Evolutionary conservation across 2,329 filamentous ascomycete species (phyloP), one percentile per base, ranked within the genome.

Genomic region (Graphiopsis chlorocephala): DNA sequence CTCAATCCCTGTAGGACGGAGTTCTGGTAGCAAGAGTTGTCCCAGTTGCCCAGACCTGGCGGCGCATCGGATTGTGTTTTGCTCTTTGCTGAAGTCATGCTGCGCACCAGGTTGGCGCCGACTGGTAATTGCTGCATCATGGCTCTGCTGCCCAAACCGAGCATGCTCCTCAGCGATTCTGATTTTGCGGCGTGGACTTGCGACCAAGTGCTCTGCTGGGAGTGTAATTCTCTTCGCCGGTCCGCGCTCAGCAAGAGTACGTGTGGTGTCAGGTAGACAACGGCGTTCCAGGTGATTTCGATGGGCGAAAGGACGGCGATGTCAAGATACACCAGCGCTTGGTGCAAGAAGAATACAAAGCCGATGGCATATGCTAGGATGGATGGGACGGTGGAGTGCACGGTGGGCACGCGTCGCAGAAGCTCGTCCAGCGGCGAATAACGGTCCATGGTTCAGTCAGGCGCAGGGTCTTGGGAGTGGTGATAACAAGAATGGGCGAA

Each of bases 11-110:
- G 75, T 12, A 99, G 86, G 23, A 97, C 89, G 74, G 93, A 97
- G 77, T 99, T 99, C 78, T 98, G 95, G 76, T 96, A 99, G 81
- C 95, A 98, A 1, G 93, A 97, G 75, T 97, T 97, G 80, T 96
- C 92, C 80, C 88, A 89, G 76, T 99, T 99, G 11, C 92, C 92
- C 61, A 98, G 80, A 0, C 95, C 95, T 1, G 81, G 74, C 15
- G 82, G 82, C 14, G 73, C 76, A 64, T 76, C 72, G 12, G 72
- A 73, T 20, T 65, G 59, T 1, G 63, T 58, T n/a, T 64, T 71
- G 55, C 68, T 71, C 3, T 68, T 68, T 28, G 68, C 42, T 25
- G 60, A 65, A 42, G 73, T 73, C 47, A 72, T 64, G 35, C 69
- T 65, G 38, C 74, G 65, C 55, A 74, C 66, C 10, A 79, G 72